These are phyloP conservation scores for Trypanosoma brucei DNA, from an alignment of 208 protist species.

Conservation along the genomic window DNA sequence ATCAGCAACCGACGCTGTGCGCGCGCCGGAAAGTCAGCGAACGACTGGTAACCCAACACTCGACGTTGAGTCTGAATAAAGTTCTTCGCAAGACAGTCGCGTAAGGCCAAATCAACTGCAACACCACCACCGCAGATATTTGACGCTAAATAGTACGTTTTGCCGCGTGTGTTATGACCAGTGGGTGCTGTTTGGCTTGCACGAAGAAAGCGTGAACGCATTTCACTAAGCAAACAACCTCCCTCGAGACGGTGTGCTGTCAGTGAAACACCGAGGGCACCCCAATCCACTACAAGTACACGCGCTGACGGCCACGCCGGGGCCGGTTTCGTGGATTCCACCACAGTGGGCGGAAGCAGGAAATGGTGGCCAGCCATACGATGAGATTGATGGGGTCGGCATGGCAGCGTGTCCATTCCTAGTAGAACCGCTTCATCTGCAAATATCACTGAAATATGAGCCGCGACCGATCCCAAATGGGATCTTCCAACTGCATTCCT, in stretches of 20 bases:
- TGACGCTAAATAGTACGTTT: conserved; percentile 3
- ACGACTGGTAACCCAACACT: conserved; percentile 37
- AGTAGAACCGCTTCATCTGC: conserved; percentile 67
- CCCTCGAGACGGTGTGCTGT: conserved; percentile 41
- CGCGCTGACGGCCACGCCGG: conserved; percentile 27
- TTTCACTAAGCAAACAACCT: conserved; percentile 35
- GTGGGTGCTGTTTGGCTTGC: not conserved
- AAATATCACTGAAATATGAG: conserved; percentile 53
- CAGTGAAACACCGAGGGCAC: conserved; percentile 59
- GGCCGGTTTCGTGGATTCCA: not conserved
- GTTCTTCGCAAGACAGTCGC: conserved; percentile 62
- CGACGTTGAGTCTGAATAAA: conserved; percentile 70
- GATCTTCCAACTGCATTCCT: conserved; percentile 61
- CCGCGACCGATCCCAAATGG: conserved; percentile 44
- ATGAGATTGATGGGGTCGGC: conserved; percentile 22
- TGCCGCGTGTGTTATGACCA: not conserved
- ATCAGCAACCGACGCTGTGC: conserved; percentile 64
- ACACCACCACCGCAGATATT: conserved; percentile 46
- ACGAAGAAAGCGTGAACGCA: conserved; percentile 20
- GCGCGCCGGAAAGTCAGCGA: conserved; percentile 55
- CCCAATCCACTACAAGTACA: conserved; percentile 84
- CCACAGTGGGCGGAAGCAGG: conserved; percentile 28
- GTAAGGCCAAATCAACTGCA: conserved; percentile 54
- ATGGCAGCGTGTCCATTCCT: conserved; percentile 39
- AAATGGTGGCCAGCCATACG: conserved; percentile 29